phyloP scores from a whole-genome alignment of 2,329 filamentous ascomycete genomes.

The Fusarium avenaceum region DNA sequence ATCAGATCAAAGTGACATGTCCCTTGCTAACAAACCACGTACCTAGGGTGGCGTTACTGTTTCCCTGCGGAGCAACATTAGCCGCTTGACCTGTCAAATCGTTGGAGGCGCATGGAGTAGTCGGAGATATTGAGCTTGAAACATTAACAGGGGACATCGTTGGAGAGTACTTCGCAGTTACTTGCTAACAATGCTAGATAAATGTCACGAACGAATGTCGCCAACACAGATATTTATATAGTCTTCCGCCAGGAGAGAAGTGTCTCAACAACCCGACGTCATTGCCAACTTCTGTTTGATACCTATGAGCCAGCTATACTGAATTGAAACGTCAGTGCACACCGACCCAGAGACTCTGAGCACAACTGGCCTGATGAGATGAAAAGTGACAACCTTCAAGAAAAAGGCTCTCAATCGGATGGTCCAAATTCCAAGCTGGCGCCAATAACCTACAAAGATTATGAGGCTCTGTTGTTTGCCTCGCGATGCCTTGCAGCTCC shows the following conservation, averaged over 20 bases:
- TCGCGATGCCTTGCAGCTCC: slow-evolving; percentile 23
- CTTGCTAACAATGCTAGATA: slow-evolving; percentile 1
- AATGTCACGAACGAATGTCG: background rate
- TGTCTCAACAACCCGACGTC: background rate
- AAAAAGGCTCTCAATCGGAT: background rate
- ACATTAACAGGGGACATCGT: slow-evolving; percentile 17
- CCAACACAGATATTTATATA: slow-evolving; percentile 13
- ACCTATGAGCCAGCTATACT: background rate
- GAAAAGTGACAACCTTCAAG: background rate
- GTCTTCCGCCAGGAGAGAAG: background rate
- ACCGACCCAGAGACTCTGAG: slow-evolving; percentile 5
- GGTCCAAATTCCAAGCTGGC: background rate
- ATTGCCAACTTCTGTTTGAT: background rate
- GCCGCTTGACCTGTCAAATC: background rate
- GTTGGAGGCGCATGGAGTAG: background rate
- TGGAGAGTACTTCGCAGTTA: slow-evolving; percentile 24
- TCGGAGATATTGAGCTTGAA: background rate
- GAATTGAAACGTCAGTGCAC: background rate
- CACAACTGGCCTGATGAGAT: background rate
- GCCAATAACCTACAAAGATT: background rate
- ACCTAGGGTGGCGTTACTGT: slow-evolving; percentile 8
- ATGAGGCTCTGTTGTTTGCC: background rate
- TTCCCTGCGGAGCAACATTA: background rate
- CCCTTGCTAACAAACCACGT: background rate
- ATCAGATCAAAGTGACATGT: background rate